phyloP scores from a whole-genome alignment of 495 filamentous ascomycete genomes.

The Letharia lupina region DNA sequence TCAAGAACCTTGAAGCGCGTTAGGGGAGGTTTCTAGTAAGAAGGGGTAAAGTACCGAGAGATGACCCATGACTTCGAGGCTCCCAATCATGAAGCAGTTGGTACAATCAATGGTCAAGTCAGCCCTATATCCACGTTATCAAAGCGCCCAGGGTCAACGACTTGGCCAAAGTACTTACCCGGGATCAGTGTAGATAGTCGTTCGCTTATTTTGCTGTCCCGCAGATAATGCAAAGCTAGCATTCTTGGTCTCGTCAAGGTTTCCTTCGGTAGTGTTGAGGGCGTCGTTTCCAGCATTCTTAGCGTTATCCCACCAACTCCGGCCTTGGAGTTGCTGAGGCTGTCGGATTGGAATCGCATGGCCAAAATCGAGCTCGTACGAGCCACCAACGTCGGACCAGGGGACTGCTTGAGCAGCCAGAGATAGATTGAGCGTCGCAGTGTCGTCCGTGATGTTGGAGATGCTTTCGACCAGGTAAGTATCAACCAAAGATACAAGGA shows the following conservation, averaged over 20 bases:
- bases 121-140: slow-evolving; percentile 1
- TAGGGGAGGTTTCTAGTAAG: slow-evolving; percentile 7
- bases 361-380: slow-evolving; percentile 32
- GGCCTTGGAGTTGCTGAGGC: slow-evolving; percentile 6
- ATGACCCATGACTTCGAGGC: slow-evolving; percentile 26
- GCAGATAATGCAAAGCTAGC: slow-evolving; percentile 21
- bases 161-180: slow-evolving; percentile 1
- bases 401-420: slow-evolving; percentile 23
- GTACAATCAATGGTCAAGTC: slow-evolving; percentile 27
- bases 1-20: slow-evolving; percentile 19
- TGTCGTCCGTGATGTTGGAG: not conserved
- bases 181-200: slow-evolving; percentile 23
- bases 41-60: slow-evolving; percentile 16
- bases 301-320: slow-evolving; percentile 14
- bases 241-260: slow-evolving; percentile 15
- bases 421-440: slow-evolving; percentile 22
- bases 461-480: not conserved
- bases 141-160: too few species aligned
- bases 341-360: slow-evolving; percentile 18
- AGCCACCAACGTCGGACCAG: slow-evolving; percentile 31
- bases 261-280: slow-evolving; percentile 14
- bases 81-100: slow-evolving; percentile 31
- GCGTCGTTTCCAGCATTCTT: slow-evolving; percentile 9
- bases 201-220: slow-evolving; percentile 18
- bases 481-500: not conserved